phyloP scores from a whole-genome alignment of 2,329 filamentous ascomycete species.

The Microcyclospora pomicola region DNA sequence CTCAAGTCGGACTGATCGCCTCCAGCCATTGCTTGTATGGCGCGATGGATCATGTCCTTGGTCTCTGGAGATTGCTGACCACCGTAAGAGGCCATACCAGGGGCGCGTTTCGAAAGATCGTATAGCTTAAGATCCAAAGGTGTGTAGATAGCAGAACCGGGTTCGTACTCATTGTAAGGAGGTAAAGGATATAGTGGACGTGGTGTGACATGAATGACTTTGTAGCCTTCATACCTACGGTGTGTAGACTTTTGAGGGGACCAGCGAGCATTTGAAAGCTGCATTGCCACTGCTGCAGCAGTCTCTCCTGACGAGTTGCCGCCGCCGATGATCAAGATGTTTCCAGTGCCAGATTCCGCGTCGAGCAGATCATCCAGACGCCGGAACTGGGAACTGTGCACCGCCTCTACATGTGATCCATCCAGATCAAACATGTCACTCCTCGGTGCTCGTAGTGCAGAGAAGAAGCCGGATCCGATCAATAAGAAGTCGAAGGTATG shows the following conservation, averaged over 20 bases:
- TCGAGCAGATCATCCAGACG: slow-evolving; percentile 30
- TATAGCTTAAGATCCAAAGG: slow-evolving; percentile 62
- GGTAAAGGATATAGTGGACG: slow-evolving; percentile 62
- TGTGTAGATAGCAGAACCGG: slow-evolving; percentile 40
- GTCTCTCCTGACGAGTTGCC: slow-evolving; percentile 75
- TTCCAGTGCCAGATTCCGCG: slow-evolving; percentile 30
- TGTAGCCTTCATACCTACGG: slow-evolving; percentile 29
- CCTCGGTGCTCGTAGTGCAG: slow-evolving; percentile 43
- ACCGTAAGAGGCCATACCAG: slow-evolving; percentile 45
- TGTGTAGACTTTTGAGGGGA: slow-evolving; percentile 27
- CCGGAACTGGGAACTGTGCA: slow-evolving; percentile 58
- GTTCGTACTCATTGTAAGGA: slow-evolving; percentile 29
- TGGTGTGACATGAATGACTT: slow-evolving; percentile 55
- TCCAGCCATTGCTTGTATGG: slow-evolving; percentile 27
- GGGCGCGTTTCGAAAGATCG: slow-evolving; percentile 50
- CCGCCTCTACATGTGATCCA: slow-evolving; percentile 27
- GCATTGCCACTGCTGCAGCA: slow-evolving; percentile 55
- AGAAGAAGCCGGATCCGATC: slow-evolving; percentile 65
- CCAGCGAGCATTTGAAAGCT: slow-evolving; percentile 51
- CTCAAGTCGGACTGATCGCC: slow-evolving; percentile 28
- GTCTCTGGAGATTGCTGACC: slow-evolving; percentile 48
- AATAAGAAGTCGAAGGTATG: slow-evolving; percentile 53
- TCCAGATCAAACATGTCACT: slow-evolving; percentile 21
- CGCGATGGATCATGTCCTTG: slow-evolving; percentile 16
- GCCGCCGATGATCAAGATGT: slow-evolving; percentile 61